These are phyloP conservation scores for Thelonectria rubi DNA, from an alignment of 2,329 filamentous ascomycete species.

Conservation along the genomic window DNA sequence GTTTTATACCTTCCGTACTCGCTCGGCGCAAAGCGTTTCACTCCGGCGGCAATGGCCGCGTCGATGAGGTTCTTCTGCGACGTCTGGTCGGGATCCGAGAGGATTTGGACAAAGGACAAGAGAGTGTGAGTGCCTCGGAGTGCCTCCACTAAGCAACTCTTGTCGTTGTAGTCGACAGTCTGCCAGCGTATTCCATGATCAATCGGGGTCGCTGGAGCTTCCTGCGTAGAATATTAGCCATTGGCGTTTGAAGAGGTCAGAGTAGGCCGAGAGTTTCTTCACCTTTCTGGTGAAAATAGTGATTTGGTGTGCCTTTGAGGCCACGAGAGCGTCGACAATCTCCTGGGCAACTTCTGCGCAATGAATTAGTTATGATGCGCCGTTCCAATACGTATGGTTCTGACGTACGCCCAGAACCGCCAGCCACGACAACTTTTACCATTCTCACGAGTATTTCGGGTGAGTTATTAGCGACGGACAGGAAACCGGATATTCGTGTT, in stretches of 20 bases:
- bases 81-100: slow-evolving; percentile 46
- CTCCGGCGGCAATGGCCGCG: slow-evolving; percentile 65
- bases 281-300: neutral
- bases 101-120: slow-evolving; percentile 56
- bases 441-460: neutral
- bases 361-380: neutral
- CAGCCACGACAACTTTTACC: neutral
- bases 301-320: neutral
- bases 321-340: neutral
- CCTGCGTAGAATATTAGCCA: neutral
- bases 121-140: slow-evolving; percentile 59
- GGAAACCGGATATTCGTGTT: neutral
- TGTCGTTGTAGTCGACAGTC: slow-evolving; percentile 55
- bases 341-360: neutral
- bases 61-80: slow-evolving; percentile 66
- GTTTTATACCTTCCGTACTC: slow-evolving; percentile 58
- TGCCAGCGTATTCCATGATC: neutral
- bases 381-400: neutral
- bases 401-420: neutral
- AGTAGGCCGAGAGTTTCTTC: too few relatives aligned
- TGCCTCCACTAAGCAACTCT: slow-evolving; percentile 44
- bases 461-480: neutral
- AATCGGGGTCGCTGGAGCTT: neutral
- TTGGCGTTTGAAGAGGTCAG: neutral
- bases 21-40: slow-evolving; percentile 68